phyloP scores from a whole-genome alignment of 164 flowering plant species.

The Berberis vulgaris region DNA sequence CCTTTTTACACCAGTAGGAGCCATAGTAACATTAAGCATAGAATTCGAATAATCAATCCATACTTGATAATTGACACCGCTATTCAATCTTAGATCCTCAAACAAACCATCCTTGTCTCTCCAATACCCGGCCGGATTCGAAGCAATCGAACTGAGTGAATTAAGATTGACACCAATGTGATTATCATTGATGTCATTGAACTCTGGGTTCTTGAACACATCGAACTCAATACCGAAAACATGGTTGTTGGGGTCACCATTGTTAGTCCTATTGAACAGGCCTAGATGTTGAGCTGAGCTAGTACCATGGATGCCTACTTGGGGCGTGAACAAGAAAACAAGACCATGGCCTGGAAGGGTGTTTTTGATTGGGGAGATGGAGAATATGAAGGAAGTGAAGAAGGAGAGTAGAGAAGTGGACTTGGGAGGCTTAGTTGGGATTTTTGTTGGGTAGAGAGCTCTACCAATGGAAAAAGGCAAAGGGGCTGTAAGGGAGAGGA shows the following conservation, averaged over 20 bases:
- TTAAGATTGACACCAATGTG: constrained; percentile 56
- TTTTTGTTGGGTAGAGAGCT: constrained; percentile 33
- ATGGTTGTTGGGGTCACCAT: constrained; percentile 31
- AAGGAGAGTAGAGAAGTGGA: constrained; percentile 36
- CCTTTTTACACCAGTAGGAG: constrained; percentile 29
- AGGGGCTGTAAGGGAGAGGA: constrained; percentile 36
- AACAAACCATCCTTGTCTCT: constrained; percentile 21
- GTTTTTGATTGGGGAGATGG: constrained; percentile 37
- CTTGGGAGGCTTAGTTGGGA: constrained; percentile 30
- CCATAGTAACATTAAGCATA: constrained; percentile 45
- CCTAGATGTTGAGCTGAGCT: constrained; percentile 42
- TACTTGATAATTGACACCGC: constrained; percentile 59
- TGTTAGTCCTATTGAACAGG: constrained; percentile 30
- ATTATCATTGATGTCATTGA: constrained; percentile 35
- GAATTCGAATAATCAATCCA: constrained; percentile 51
- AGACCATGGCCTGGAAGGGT: constrained; percentile 49
- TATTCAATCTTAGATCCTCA: constrained; percentile 28
- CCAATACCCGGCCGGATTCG: constrained; percentile 48
- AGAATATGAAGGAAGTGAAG: constrained; percentile 60
- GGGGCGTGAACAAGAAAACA: constrained; percentile 42
- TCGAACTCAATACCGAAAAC: constrained; percentile 63
- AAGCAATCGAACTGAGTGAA: constrained; percentile 29
- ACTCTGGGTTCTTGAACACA: constrained; percentile 44
- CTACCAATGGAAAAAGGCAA: constrained; percentile 41
- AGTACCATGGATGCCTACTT: constrained; percentile 30